Evolutionary conservation across 1,139 yeast genomes (phyloP), one percentile per base, ranked within the genome.

Genomic region (Wickerhamomyces sp.): DNA sequence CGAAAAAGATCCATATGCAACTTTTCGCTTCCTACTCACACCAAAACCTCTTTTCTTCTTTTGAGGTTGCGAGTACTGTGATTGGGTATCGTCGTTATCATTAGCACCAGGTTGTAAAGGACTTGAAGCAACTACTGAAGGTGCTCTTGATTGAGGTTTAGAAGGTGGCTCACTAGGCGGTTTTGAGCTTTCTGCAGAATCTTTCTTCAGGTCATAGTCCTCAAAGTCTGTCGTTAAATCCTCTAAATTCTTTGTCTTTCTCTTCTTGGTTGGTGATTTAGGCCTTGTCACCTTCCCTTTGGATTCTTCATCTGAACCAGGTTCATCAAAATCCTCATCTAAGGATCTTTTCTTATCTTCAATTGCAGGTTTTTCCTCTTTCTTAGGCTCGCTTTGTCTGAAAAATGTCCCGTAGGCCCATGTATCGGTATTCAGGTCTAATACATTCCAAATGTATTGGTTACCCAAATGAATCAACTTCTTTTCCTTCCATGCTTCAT

Each of bases 21-120:
- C 45, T 19, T 44, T 49, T 35, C 56, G 41, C 37, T 53, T 53
- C 9, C 52, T 41, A n/a, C 51, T 44, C 10, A 49, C 47, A 12
- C 55, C 55, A 36, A 51, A 50, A 4, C 45, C 36, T 22, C 40
- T 40, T 19, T 40, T 21, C 39, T 47, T 20, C 42, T 38, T 37
- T 21, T 21, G 24, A 7, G 24, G 10, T 21, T 21, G 24, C 10
- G 24, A 21, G 7, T 21, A 21, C 24, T 21, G 14, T 16, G 37
- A 15, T 26, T 25, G 9, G n/a, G 3, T 18, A 24, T 18, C 24
- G 17, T 30, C 16, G 10, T 17, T 19, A 7, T 19, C 25, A 13
- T 25, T 19, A 4, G n/a, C n/a, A n/a, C n/a, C n/a, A n/a, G n/a
- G n/a, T n/a, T 33, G 18, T 8, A 3, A 10, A 20, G 33, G 33